These are phyloP conservation scores for Ascosphaera aggregata DNA, from an alignment of 2,329 filamentous ascomycete species.

Conservation along the genomic window DNA sequence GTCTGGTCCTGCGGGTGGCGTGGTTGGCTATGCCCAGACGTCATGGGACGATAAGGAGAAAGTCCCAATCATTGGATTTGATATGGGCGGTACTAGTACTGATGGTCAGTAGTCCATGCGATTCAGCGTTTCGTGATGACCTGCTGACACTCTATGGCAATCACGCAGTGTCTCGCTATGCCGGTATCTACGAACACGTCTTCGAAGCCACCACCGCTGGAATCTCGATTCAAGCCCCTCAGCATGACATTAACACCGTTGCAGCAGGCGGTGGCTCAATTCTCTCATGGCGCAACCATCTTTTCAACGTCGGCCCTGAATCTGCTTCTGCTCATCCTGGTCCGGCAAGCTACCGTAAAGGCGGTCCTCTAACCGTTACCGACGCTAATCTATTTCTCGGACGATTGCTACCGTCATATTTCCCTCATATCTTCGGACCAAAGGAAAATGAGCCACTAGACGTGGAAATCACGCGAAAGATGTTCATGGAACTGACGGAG, in stretches of 20 bases:
- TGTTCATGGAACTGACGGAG: constrained; percentile 52
- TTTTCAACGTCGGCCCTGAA: constrained; percentile 83
- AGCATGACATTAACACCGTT: constrained; percentile 87
- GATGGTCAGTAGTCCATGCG: constrained; percentile 22
- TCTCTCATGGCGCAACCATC: constrained; percentile 68
- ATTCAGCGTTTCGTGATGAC: no score
- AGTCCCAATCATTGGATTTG: constrained; percentile 77
- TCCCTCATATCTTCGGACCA: constrained; percentile 86
- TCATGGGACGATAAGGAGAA: constrained; percentile 67
- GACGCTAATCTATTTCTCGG: constrained; percentile 81
- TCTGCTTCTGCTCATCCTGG: constrained; percentile 80
- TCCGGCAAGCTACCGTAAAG: constrained; percentile 81
- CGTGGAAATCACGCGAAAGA: constrained; percentile 45
- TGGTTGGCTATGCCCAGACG: constrained; percentile 80
- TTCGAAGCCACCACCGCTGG: constrained; percentile 87
- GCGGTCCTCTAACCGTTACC: constrained; percentile 71
- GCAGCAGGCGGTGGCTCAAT: constrained; percentile 51
- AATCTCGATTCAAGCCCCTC: constrained; percentile 81
- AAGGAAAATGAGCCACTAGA: constrained; percentile 71
- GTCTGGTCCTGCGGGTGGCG: constrained; percentile 79
- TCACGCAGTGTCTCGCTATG: constrained; percentile 48
- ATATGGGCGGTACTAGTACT: constrained; percentile 87
- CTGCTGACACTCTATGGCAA: no score
- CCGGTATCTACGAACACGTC: constrained; percentile 74
- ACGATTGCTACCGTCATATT: constrained; percentile 71